Base-by-base conservation (phyloP, 2,329 filamentous ascomycete genomes). In the Zelopaecilomyces penicillatus region DNA sequence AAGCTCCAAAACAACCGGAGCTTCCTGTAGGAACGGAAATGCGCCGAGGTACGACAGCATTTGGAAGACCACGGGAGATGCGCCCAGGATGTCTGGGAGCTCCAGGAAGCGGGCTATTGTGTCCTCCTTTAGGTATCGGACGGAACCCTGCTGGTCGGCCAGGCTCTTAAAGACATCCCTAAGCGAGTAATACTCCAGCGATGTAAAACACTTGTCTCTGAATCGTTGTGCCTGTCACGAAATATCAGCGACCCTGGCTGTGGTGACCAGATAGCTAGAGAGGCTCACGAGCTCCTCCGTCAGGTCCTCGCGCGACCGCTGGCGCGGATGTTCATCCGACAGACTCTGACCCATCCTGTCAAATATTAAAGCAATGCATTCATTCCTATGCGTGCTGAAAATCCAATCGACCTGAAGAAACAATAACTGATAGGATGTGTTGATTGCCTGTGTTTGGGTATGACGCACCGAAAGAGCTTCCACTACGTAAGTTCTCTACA, bases 61-160 rank as follows among this genome's bases (percentile, higher is more conserved):
- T 55, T 85, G 82, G 56, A 85, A 87, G 38, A 88, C 57, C 37
- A 88, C 74, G 2, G 82, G 74, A 4, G 82, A 83, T 6, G 77
- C 82, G 41, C 72, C 75, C 28, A 88, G 66, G 28, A 82, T 73
- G 57, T 87, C 83, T 4, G 85, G 85, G 19, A 89, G 73, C 63
- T 85, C 82, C 37, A 89, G 75, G 60, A 85, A 88, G 31, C 82
- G 76, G 48, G 80, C 76, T 52, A 88, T 66, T 8, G 83, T 87
- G 42, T 83, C 76, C 57, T 68, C 82, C 56, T 80, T 85, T 51
- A 87, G 74, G 59, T 86, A 85, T 42, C 70, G 71, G 39, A 86
- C 65, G 37, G 71, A 67, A 40, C 74, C 76, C 56, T 83, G 73
- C 11, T 73, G 64, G 54, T 87, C 83, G 51, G 84, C 81, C 19